Conservation (phyloP, 768 basidiomycete genomes). For the Mycena latifolia region DNA sequence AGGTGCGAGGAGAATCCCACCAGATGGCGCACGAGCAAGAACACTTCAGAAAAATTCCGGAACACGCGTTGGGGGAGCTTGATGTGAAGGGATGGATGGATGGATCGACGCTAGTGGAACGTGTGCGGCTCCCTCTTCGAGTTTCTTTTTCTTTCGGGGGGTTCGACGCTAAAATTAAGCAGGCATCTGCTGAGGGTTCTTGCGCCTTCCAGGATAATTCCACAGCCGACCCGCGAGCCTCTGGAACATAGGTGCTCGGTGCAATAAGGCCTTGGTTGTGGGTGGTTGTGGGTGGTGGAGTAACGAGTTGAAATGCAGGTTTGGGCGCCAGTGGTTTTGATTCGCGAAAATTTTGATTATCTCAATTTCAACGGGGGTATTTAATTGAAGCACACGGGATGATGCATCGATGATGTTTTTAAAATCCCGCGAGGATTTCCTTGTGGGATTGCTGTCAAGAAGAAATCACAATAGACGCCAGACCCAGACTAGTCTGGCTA, state of each 20-base stretch:
- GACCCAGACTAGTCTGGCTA: no score
- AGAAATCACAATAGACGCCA: not conserved
- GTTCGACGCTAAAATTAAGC: not conserved
- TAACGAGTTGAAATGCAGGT: not conserved
- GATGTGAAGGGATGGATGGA: not conserved
- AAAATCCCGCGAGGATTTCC: conserved; percentile 4
- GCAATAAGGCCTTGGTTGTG: conserved; percentile 1
- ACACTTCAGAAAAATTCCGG: not conserved
- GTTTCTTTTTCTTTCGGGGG: not conserved
- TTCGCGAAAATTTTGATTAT: conserved; percentile 27
- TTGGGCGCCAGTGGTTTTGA: not conserved
- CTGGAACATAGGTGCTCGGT: not conserved
- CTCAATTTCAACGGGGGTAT: conserved; percentile 18
- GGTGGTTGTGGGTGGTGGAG: conserved; percentile 28
- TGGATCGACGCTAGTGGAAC: not conserved
- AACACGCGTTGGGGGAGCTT: not conserved
- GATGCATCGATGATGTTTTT: not conserved
- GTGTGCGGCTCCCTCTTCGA: not conserved
- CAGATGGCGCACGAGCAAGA: not conserved
- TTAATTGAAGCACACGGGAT: not conserved
- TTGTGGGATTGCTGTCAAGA: not conserved
- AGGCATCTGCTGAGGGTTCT: no score
- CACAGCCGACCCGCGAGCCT: not conserved
- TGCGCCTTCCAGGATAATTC: not conserved
- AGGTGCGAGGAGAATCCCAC: conserved; percentile 10